Evolutionary conservation across 164 flowering plant species (phyloP).

Genomic region (Macadamia integrifolia): DNA sequence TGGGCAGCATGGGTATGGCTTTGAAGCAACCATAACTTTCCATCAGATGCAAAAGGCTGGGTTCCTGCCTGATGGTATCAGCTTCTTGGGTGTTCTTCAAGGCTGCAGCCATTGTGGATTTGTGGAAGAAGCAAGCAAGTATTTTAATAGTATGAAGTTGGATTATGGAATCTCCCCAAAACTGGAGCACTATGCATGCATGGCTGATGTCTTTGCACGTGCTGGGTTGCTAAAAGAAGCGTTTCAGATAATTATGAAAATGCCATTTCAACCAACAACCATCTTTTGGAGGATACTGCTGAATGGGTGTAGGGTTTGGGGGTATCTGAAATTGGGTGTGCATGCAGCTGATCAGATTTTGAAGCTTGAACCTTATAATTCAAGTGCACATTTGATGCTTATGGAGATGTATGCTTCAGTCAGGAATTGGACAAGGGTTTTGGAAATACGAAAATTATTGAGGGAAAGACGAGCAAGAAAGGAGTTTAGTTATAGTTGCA

Average conservation of each 20-base stretch:
- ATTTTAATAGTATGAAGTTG: slow-evolving; percentile 16
- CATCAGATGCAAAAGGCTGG: slow-evolving; percentile 26
- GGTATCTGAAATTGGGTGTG: slow-evolving; percentile 20
- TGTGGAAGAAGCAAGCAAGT: slow-evolving; percentile 17
- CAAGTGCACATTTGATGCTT: slow-evolving; percentile 21
- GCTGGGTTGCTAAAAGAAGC: slow-evolving; percentile 24
- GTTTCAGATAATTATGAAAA: slow-evolving; percentile 8
- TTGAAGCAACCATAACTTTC: slow-evolving; percentile 14
- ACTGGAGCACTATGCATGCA: slow-evolving; percentile 22
- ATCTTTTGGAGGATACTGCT: slow-evolving; percentile 28
- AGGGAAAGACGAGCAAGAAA: slow-evolving; percentile 20
- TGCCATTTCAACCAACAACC: slow-evolving; percentile 19
- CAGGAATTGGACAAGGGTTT: slow-evolving; percentile 16
- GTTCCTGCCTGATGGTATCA: slow-evolving; percentile 23
- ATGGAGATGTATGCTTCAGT: slow-evolving; percentile 21
- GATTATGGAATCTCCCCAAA: slow-evolving; percentile 16
- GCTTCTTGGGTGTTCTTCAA: slow-evolving; percentile 26
- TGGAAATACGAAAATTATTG: slow-evolving; percentile 20
- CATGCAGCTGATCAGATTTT: slow-evolving; percentile 19
- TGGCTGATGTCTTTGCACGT: slow-evolving; percentile 22
- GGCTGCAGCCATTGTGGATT: slow-evolving; percentile 29
- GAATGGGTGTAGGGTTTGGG: slow-evolving; percentile 29
- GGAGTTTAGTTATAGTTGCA: slow-evolving; percentile 29
- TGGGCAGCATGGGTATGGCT: slow-evolving; percentile 21
- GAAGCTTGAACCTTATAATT: slow-evolving; percentile 23